A percentile compares a stretch with the other conserved stretches of the same genome.
phyloP scores from a whole-genome alignment of 108 stramenopile species.

The Fragilaria radians region DNA sequence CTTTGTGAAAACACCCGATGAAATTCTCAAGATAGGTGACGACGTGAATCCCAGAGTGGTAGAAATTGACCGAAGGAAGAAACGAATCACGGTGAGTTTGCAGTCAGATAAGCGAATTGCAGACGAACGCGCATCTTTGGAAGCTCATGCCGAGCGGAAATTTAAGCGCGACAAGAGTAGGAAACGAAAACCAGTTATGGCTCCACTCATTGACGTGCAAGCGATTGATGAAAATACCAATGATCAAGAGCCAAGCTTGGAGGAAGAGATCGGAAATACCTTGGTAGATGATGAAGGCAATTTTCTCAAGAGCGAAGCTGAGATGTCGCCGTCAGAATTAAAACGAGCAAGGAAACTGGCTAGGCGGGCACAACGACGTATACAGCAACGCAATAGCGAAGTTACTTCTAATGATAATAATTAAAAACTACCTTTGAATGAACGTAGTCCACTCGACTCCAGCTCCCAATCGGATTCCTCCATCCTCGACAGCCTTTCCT shows the following conservation, averaged over 20 bases:
- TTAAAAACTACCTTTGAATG: slow-evolving; percentile 2
- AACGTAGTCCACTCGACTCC: slow-evolving; percentile 67
- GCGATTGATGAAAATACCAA: not conserved
- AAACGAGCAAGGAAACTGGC: slow-evolving; percentile 75
- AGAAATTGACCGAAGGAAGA: slow-evolving; percentile 65
- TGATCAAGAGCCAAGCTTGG: not conserved
- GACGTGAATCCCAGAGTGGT: slow-evolving; percentile 51
- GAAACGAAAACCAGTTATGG: slow-evolving; percentile 8
- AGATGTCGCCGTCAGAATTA: slow-evolving; percentile 52
- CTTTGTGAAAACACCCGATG: slow-evolving; percentile 50
- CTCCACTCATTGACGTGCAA: not conserved
- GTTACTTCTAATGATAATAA: not conserved
- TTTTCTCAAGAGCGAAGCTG: slow-evolving; percentile 9
- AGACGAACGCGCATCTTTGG: slow-evolving; percentile 36
- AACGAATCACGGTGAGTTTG: slow-evolving; percentile 72
- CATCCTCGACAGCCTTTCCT: slow-evolving; percentile 42
- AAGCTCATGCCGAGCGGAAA: slow-evolving; percentile 27
- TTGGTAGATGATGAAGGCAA: not conserved
- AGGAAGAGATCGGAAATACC: slow-evolving; percentile 1
- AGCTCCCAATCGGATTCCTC: slow-evolving; percentile 56
- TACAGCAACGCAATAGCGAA: slow-evolving; percentile 3
- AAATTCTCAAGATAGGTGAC: slow-evolving; percentile 56
- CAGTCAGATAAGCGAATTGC: slow-evolving; percentile 49
- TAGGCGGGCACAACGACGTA: slow-evolving; percentile 6
- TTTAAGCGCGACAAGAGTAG: slow-evolving; percentile 9